Evolutionary conservation across 2,329 filamentous ascomycete genomes (phyloP), one percentile per base, ranked within the genome.

Genomic region (Diaporthe capsici): DNA sequence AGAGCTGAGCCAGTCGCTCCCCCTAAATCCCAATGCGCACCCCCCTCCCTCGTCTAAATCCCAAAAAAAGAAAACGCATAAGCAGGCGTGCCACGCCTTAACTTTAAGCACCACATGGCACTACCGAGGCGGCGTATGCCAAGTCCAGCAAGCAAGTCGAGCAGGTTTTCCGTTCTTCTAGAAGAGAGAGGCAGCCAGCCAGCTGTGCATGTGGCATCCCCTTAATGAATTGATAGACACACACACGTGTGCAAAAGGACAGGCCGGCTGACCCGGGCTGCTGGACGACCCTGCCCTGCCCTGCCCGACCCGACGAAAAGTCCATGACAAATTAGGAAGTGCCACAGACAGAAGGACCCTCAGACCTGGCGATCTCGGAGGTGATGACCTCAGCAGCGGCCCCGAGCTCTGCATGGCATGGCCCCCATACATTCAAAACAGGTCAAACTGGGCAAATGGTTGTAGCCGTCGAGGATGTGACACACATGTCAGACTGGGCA

Each of bases 71-170:
- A 22, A 53, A 68, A 68, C 20, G 44, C 63, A 68, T 13, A 47
- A 53, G 44, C n/a, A 34, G 9, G 22, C 47, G 15, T 51, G 65
- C 47, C 47, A 68, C 39, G 22, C 34, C 42, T 70, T 70, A 22
- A 70, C 34, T n/a, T 55, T 42, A 22, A 68, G 47, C 31, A 67
- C 42, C 25, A 28, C 61, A 53, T 68, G 65, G 65, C 65, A 17
- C 65, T 55, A 70, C 49, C 49, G 49, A 22, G 34, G n/a, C 65
- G n/a, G n/a, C n/a, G 22, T 31, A 4, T 68, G 65, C 61, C 65
- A 55, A 68, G 47, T 20, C 31, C 20, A 25, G 13, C 47, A 53
- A 25, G 31, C 65, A 25, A 55, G 22, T 17, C 49, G 20, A 53
- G 31, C 47, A 53, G 65, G 34, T 55, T 53, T 70, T 42, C 65